phyloP scores from a whole-genome alignment of 495 filamentous ascomycete species.

The Penicillium lividum region DNA sequence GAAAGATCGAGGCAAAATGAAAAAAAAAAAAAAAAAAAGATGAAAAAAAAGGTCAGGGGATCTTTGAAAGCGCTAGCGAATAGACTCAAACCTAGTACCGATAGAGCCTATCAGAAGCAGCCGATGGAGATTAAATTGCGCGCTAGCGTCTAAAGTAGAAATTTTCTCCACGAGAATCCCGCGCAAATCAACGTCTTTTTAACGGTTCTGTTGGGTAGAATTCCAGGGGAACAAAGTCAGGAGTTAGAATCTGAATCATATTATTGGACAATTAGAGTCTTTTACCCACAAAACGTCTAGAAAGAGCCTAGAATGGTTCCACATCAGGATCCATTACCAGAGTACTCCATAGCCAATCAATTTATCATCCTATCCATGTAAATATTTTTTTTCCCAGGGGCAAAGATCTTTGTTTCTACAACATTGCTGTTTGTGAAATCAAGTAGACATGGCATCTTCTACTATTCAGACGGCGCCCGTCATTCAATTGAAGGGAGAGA shows the following conservation, averaged over 20 bases:
- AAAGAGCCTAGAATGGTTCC: conserved; percentile 23
- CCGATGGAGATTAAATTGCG: conserved; percentile 11
- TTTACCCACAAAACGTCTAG: conserved; percentile 9
- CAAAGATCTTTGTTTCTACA: background rate
- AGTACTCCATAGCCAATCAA: conserved; percentile 19
- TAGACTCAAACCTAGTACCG: conserved; percentile 21
- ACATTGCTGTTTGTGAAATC: conserved; percentile 1
- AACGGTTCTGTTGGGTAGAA: conserved; percentile 23
- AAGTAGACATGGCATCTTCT: conserved; percentile 10
- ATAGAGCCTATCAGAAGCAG: conserved; percentile 10
- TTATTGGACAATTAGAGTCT: conserved; percentile 11
- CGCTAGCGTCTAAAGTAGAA: conserved; percentile 13
- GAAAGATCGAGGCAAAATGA: background rate
- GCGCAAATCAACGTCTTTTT: conserved; percentile 20
- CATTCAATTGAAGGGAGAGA: conserved; percentile 20
- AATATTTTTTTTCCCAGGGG: conserved; percentile 17
- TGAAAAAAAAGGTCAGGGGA: conserved; percentile 16
- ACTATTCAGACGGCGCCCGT: conserved; percentile 21
- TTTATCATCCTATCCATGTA: conserved; percentile 18
- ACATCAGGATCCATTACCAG: conserved; percentile 19
- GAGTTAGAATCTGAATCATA: background rate
- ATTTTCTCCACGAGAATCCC: conserved; percentile 14
- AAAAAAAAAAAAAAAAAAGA: conserved; percentile 16
- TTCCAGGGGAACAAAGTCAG: conserved; percentile 5
- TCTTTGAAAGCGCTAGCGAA: conserved; percentile 12